A percentile compares a stretch with the other conserved stretches of the same genome.
These are phyloP conservation scores for Linnemannia schmuckeri DNA, from an alignment of 192 early-diverging fungal genomes.

Conservation along the genomic window DNA sequence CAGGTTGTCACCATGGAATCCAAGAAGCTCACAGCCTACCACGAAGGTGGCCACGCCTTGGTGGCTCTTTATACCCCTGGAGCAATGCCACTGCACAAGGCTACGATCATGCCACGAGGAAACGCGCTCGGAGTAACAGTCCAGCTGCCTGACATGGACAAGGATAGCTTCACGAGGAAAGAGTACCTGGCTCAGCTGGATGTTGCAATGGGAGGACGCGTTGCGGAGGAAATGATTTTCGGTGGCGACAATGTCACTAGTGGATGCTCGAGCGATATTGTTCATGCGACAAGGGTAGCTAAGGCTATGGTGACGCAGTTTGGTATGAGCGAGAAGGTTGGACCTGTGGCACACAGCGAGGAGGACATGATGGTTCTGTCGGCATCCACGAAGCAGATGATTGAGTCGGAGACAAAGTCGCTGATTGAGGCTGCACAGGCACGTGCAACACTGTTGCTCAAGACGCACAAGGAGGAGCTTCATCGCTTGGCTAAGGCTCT, in stretches of 20 bases:
- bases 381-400: constrained; percentile 79
- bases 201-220: constrained; percentile 98
- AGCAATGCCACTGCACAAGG: constrained; percentile 97
- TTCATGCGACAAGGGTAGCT: constrained; percentile 90
- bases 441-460: constrained; percentile 81
- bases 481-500: constrained; percentile 93
- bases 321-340: constrained; percentile 97
- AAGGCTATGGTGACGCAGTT: constrained; percentile 91
- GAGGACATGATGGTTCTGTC: constrained; percentile 84
- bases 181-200: constrained; percentile 92
- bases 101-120: constrained; percentile 98
- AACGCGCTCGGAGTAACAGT: constrained; percentile 88
- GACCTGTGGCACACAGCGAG: constrained; percentile 80
- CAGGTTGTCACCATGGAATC: constrained; percentile 91
- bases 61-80: constrained; percentile 96
- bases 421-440: constrained; percentile 82
- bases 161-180: constrained; percentile 80
- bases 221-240: constrained; percentile 97
- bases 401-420: constrained; percentile 88
- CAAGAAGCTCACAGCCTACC: constrained; percentile 95
- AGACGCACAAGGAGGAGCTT: constrained; percentile 85
- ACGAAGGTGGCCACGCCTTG: constrained; percentile 98
- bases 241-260: constrained; percentile 94
- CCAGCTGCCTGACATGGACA: constrained; percentile 94
- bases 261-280: constrained; percentile 93